phyloP scores from a whole-genome alignment of 345 rosid genomes.

The Brassica carinata region DNA sequence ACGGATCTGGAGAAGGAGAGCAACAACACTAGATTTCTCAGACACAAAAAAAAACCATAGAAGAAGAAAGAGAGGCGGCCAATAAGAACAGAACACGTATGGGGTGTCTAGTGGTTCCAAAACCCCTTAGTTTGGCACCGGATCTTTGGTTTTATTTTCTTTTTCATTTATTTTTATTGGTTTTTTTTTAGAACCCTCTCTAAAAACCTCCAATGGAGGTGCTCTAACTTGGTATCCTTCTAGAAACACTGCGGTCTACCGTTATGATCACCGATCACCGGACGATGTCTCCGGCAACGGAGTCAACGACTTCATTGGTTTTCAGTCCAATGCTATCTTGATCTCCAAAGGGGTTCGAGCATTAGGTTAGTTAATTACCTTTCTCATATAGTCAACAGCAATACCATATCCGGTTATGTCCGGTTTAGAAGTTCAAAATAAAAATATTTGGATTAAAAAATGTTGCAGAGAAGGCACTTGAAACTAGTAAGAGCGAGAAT shows the following conservation, averaged over 20 bases:
- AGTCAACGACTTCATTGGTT: constrained; percentile 68
- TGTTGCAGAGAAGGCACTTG: constrained; percentile 64
- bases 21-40: too few species aligned
- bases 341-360: constrained; percentile 61
- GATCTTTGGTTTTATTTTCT: too few species aligned
- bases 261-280: constrained; percentile 69
- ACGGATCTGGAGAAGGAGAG: too few species aligned
- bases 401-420: not conserved
- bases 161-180: too few species aligned
- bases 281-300: constrained; percentile 54
- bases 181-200: too few species aligned
- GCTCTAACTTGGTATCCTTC: constrained; percentile 83
- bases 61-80: too few species aligned
- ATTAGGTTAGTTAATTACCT: constrained; percentile 51
- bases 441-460: not conserved
- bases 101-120: too few species aligned
- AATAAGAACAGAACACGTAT: too few species aligned
- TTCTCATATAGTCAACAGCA: not conserved
- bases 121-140: too few species aligned
- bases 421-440: not conserved
- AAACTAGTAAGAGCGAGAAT: constrained; percentile 45
- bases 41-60: too few species aligned
- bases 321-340: constrained; percentile 59
- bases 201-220: too few species aligned
- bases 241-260: constrained; percentile 62